Evolutionary conservation across 495 filamentous ascomycete genomes (phyloP).

Genomic region (Hypoxylon intermedium): DNA sequence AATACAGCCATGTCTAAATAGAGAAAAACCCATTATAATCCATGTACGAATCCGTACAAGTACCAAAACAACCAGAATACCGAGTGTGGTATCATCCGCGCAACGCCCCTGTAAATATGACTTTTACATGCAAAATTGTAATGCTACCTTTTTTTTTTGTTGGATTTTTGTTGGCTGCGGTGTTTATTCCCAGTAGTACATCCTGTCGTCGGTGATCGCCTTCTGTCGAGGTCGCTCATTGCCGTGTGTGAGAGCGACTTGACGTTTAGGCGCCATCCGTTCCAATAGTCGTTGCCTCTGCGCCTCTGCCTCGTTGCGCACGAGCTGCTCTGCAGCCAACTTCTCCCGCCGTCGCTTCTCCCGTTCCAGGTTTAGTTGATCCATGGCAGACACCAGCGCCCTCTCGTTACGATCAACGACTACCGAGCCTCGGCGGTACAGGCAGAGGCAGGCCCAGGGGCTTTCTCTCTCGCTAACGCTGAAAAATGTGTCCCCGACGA

Average conservation of each 20-base stretch:
- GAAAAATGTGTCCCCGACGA: conserved; percentile 83
- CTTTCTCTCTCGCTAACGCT: conserved; percentile 86
- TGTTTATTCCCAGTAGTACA: conserved; percentile 27
- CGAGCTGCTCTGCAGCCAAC: conserved; percentile 11
- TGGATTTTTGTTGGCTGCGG: background rate
- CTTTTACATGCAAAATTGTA: conserved; percentile 24
- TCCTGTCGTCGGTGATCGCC: conserved; percentile 10
- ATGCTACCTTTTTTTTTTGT: conserved; percentile 13
- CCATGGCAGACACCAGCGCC: conserved; percentile 20
- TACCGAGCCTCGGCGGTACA: conserved; percentile 52
- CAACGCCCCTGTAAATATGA: conserved; percentile 22
- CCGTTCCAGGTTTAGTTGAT: conserved; percentile 33
- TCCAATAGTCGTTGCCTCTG: conserved; percentile 35
- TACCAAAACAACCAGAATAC: conserved; percentile 10
- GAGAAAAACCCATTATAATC: conserved; percentile 13
- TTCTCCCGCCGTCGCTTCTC: conserved; percentile 28
- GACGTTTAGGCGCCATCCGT: conserved; percentile 27
- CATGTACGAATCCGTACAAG: conserved; percentile 9
- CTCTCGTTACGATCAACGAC: conserved; percentile 22
- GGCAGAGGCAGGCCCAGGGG: conserved; percentile 82
- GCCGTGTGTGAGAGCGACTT: conserved; percentile 12
- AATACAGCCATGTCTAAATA: conserved; percentile 27
- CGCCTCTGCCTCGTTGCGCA: conserved; percentile 38
- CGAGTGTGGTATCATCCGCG: conserved; percentile 19
- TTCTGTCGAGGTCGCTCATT: conserved; percentile 12